Evolutionary conservation across 352 stramenopile species (phyloP).

Genomic region (Phytophthora fragariaefolia): DNA sequence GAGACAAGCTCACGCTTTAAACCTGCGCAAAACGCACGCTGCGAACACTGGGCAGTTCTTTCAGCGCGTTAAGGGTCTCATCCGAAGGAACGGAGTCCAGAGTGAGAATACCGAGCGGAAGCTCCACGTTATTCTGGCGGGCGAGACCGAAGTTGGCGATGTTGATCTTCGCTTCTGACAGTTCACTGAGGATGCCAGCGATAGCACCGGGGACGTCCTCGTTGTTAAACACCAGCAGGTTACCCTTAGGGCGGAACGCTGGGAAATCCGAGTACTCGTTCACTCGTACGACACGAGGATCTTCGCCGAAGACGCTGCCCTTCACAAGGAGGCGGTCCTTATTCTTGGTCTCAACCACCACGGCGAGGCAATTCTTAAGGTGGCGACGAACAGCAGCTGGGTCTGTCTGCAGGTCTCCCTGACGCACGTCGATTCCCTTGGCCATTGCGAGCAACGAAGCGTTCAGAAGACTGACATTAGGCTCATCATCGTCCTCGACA

Average conservation of each 20-base stretch:
- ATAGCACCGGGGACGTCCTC: slow-evolving; percentile 83
- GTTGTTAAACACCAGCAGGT: slow-evolving; percentile 87
- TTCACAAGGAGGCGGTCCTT: slow-evolving; percentile 68
- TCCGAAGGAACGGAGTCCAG: slow-evolving; percentile 65
- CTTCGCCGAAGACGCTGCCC: slow-evolving; percentile 85
- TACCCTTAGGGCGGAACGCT: slow-evolving; percentile 78
- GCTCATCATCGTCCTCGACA: slow-evolving; percentile 16
- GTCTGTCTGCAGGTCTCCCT: slow-evolving; percentile 59
- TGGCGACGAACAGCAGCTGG: slow-evolving; percentile 52
- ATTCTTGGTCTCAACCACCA: slow-evolving; percentile 71
- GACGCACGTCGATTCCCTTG: slow-evolving; percentile 80
- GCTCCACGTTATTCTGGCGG: slow-evolving; percentile 60
- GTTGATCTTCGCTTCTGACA: slow-evolving; percentile 80
- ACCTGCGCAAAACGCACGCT: slow-evolving; percentile 75
- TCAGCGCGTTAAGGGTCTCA: slow-evolving; percentile 68
- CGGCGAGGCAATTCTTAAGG: slow-evolving; percentile 81
- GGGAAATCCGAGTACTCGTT: slow-evolving; percentile 89
- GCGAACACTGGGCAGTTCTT: slow-evolving; percentile 64
- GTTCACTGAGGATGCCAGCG: slow-evolving; percentile 71
- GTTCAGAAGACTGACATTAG: slow-evolving; percentile 67
- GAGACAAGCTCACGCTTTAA: slow-evolving; percentile 26
- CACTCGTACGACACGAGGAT: slow-evolving; percentile 79
- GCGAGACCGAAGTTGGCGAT: slow-evolving; percentile 88
- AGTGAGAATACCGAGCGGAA: slow-evolving; percentile 77
- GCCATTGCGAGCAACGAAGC: slow-evolving; percentile 73